Percentiles rank a stretch among this genome's conserved stretches.
phyloP scores from a whole-genome alignment of 495 filamentous ascomycete genomes.

The Aspergillus biplanus region DNA sequence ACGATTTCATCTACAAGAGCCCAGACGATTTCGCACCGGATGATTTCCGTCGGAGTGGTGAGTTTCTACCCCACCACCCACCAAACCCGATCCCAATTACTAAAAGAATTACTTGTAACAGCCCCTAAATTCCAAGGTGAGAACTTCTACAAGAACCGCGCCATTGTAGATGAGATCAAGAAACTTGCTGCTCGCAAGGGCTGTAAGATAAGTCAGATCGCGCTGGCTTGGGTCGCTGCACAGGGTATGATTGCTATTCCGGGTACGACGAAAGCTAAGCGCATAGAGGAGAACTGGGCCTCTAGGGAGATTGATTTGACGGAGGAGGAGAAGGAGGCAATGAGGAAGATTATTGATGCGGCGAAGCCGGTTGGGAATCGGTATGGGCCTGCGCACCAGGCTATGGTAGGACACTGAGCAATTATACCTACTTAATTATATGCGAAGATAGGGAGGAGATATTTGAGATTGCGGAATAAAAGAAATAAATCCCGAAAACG shows the following conservation, averaged over 20 bases:
- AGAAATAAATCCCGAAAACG: too few species aligned
- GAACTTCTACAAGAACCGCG: constrained; percentile 53
- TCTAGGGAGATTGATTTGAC: constrained; percentile 43
- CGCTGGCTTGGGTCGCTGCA: constrained; percentile 51
- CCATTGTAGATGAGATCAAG: constrained; percentile 50
- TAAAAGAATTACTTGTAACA: constrained; percentile 15
- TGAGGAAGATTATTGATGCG: constrained; percentile 43
- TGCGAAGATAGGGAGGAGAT: too few species aligned
- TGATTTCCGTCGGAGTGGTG: constrained; percentile 46
- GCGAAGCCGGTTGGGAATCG: constrained; percentile 44
- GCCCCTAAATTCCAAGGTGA: constrained; percentile 54
- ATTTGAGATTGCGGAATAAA: too few species aligned
- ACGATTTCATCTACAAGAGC: constrained; percentile 45
- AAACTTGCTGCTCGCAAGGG: constrained; percentile 43
- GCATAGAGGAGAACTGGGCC: constrained; percentile 47
- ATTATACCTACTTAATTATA: too few species aligned
- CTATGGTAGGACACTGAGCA: constrained; percentile 42
- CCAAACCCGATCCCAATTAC: background rate
- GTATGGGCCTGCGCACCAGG: constrained; percentile 36
- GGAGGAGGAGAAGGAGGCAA: constrained; percentile 39
- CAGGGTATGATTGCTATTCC: constrained; percentile 54
- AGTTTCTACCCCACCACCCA: constrained; percentile 9
- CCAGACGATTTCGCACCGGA: constrained; percentile 49
- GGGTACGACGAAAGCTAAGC: constrained; percentile 48
- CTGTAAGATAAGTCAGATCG: constrained; percentile 44